Conservation (phyloP, 768 basidiomycete species). For the Mycena crocata region DNA sequence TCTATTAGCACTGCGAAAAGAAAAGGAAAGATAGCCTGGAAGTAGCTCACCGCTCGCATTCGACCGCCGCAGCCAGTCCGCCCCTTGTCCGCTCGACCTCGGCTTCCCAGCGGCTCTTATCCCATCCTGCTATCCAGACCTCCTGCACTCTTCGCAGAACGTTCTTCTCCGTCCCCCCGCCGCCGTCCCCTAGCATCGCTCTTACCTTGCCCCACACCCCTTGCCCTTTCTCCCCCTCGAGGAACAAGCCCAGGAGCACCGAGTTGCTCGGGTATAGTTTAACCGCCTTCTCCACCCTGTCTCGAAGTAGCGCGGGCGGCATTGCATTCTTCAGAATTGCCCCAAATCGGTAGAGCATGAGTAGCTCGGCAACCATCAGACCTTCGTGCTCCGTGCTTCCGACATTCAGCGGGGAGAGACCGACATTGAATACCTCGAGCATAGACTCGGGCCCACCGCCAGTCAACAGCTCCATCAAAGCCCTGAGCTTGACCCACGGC, state of each 20-base stretch:
- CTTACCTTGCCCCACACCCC: conserved; percentile 83
- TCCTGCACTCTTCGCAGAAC: conserved; percentile 72
- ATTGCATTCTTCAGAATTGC: conserved; percentile 65
- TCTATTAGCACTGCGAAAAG: too few relatives aligned
- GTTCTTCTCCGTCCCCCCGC: conserved; percentile 60
- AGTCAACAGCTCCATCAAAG: conserved; percentile 72
- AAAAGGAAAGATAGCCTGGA: too few relatives aligned
- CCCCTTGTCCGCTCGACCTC: conserved; percentile 79
- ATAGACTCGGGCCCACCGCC: conserved; percentile 53
- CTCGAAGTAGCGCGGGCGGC: conserved; percentile 68
- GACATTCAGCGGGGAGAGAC: conserved; percentile 38
- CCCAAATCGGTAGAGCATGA: conserved; percentile 72
- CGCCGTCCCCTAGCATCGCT: conserved; percentile 61
- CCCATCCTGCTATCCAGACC: conserved; percentile 87
- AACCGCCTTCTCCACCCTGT: conserved; percentile 65
- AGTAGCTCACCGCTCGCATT: conserved; percentile 77
- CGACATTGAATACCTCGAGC: conserved; percentile 55
- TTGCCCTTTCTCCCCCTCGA: conserved; percentile 82
- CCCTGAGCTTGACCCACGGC: conserved; percentile 74
- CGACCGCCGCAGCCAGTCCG: conserved; percentile 70
- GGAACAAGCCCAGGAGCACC: conserved; percentile 75
- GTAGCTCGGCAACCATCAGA: conserved; percentile 63
- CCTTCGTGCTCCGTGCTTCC: conserved; percentile 60
- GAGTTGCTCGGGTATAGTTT: conserved; percentile 76
- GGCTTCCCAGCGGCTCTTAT: conserved; percentile 73